Percentiles rank a stretch among this genome's conserved stretches.
phyloP scores from a whole-genome alignment of 176 grass and related monocot genomes.

The Dactylis glomerata region DNA sequence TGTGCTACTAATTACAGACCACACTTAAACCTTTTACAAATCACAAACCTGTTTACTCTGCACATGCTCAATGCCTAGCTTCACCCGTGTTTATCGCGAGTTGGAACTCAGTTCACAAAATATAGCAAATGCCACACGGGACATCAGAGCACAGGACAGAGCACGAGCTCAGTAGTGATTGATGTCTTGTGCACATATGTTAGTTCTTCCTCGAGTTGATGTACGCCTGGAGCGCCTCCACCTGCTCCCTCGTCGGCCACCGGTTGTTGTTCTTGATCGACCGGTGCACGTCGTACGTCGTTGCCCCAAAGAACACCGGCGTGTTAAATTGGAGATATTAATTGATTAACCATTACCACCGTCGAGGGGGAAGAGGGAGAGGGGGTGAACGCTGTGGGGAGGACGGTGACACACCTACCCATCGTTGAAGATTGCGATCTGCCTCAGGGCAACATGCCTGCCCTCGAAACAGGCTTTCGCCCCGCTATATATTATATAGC shows the following conservation, averaged over 20 bases:
- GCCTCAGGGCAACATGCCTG: slow-evolving; percentile 60
- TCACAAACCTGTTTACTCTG: no score
- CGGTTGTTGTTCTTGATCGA: slow-evolving; percentile 80
- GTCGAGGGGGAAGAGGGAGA: neutral
- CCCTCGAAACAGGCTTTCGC: slow-evolving; percentile 62
- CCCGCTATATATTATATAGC: no score
- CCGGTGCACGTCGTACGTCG: slow-evolving; percentile 87
- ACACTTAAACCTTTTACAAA: no score
- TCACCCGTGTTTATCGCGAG: no score
- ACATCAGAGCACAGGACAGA: neutral
- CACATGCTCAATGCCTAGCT: no score
- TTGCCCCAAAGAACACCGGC: slow-evolving; percentile 65
- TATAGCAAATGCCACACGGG: neutral
- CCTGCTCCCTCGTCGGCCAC: slow-evolving; percentile 68
- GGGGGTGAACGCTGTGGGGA: neutral
- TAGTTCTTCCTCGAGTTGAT: slow-evolving; percentile 60
- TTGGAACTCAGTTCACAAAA: neutral
- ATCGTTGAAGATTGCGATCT: slow-evolving; percentile 43
- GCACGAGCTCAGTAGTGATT: neutral
- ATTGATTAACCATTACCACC: neutral
- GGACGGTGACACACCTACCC: slow-evolving; percentile 30
- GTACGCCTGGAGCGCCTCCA: slow-evolving; percentile 58
- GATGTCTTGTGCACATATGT: no score
- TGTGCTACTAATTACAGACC: no score
- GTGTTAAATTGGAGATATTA: neutral